Conservation (phyloP, 2,329 filamentous ascomycete species). For the Aspergillus sp. region DNA sequence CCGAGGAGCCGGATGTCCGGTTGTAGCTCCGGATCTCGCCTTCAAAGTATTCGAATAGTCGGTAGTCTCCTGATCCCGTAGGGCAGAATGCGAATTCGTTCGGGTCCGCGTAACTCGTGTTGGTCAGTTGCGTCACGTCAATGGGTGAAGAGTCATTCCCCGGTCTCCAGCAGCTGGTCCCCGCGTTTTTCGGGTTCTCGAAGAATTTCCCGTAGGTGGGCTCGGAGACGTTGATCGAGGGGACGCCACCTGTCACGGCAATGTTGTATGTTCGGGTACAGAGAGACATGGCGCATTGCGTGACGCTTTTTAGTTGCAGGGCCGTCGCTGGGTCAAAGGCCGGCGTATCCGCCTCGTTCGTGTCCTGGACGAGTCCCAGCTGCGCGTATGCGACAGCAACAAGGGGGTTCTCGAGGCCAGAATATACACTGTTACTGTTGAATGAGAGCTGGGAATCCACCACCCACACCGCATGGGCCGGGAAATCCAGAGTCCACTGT, state of each 20-base stretch:
- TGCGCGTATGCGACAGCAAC: background rate
- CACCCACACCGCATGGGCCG: background rate
- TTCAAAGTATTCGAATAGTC: background rate
- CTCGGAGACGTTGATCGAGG: background rate
- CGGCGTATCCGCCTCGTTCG: background rate
- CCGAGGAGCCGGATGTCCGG: background rate
- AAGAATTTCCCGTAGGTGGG: background rate
- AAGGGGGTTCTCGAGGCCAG: background rate
- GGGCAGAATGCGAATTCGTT: background rate
- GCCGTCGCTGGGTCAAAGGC: background rate
- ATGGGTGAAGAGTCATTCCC: background rate
- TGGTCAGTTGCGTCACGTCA: background rate
- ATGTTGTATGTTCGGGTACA: background rate
- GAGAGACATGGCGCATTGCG: background rate
- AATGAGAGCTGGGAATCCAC: background rate
- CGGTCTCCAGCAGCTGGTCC: background rate
- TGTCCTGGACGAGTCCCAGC: background rate
- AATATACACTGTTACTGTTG: background rate
- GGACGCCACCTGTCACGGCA: background rate
- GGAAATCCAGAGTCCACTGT: background rate
- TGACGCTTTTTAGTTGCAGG: background rate
- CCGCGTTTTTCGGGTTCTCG: background rate
- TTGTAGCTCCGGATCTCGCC: background rate
- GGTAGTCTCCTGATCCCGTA: background rate
- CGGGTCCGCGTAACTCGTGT: background rate